These are phyloP conservation scores for Talaromyces albobiverticillius DNA, from an alignment of 2,329 filamentous ascomycete genomes.

Conservation along the genomic window DNA sequence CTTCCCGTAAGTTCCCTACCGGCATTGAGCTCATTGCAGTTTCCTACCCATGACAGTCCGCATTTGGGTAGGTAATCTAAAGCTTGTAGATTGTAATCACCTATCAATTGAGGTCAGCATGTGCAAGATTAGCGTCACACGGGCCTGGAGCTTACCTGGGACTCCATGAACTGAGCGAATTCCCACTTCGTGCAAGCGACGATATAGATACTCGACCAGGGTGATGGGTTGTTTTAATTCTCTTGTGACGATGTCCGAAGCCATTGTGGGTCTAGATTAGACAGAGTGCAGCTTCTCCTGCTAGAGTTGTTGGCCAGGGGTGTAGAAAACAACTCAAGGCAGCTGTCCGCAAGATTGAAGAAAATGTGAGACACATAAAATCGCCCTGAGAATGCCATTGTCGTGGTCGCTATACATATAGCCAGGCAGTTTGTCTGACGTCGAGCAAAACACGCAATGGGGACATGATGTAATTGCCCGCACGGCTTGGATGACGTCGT, in stretches of 20 bases:
- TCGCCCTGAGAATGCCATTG: neutral
- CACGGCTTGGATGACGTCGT: neutral
- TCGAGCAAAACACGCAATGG: neutral
- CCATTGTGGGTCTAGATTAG: neutral
- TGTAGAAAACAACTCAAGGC: no score
- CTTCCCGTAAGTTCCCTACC: constrained; percentile 32
- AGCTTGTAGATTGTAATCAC: constrained; percentile 66
- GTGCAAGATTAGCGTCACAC: constrained; percentile 1
- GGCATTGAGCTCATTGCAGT: constrained; percentile 61
- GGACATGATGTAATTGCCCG: neutral
- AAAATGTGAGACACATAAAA: neutral
- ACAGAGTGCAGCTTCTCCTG: neutral
- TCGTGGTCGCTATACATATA: constrained; percentile 1
- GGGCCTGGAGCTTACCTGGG: constrained; percentile 47
- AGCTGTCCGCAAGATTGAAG: neutral
- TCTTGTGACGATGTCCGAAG: constrained; percentile 35
- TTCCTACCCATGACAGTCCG: constrained; percentile 59
- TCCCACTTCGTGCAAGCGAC: constrained; percentile 48
- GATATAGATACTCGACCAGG: constrained; percentile 50
- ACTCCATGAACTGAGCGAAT: constrained; percentile 51
- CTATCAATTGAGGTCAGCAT: constrained; percentile 19
- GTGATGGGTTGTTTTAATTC: constrained; percentile 41
- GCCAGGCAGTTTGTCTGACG: neutral
- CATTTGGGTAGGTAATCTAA: constrained; percentile 57
- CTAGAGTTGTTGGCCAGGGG: no score